These are phyloP conservation scores for Cutaneotrichosporon mucoides DNA, from an alignment of 1,284 basidiomycete species.

Conservation along the genomic window DNA sequence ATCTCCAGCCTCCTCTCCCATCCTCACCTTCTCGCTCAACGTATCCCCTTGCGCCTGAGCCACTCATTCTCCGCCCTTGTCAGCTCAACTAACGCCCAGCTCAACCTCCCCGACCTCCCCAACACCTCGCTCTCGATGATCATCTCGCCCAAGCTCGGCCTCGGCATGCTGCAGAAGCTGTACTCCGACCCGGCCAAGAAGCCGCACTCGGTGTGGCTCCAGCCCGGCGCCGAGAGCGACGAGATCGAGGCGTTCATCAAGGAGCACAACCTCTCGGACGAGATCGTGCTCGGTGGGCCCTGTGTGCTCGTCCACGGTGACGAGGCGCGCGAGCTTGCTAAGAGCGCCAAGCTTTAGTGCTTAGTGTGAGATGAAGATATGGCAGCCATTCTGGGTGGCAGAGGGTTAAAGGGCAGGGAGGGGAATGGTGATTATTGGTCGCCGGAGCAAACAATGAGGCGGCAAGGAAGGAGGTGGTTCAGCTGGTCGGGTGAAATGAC, in stretches of 20 bases:
- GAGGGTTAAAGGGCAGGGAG: no score
- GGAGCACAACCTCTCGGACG: conserved; percentile 57
- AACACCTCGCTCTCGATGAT: conserved; percentile 74
- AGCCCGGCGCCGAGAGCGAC: conserved; percentile 73
- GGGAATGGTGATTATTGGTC: no score
- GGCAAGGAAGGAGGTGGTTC: no score
- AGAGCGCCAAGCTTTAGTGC: no score
- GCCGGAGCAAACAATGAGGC: no score
- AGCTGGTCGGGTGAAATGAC: no score
- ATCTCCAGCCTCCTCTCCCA: no score
- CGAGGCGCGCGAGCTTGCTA: conserved; percentile 22
- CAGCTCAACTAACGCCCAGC: conserved; percentile 43
- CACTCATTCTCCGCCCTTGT: background rate
- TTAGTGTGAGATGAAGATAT: no score
- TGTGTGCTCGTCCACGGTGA: conserved; percentile 72
- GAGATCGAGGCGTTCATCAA: conserved; percentile 55
- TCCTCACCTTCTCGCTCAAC: no score
- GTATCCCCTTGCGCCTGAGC: no score
- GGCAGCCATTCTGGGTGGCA: no score
- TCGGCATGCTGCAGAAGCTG: conserved; percentile 34
- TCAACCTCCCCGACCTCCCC: conserved; percentile 59
- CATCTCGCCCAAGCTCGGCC: conserved; percentile 62
- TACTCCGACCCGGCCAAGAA: conserved; percentile 58
- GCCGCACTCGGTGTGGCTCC: conserved; percentile 72
- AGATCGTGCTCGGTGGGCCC: conserved; percentile 67